phyloP scores from a whole-genome alignment of 306 rosid species.

The Coriaria nepalensis region DNA sequence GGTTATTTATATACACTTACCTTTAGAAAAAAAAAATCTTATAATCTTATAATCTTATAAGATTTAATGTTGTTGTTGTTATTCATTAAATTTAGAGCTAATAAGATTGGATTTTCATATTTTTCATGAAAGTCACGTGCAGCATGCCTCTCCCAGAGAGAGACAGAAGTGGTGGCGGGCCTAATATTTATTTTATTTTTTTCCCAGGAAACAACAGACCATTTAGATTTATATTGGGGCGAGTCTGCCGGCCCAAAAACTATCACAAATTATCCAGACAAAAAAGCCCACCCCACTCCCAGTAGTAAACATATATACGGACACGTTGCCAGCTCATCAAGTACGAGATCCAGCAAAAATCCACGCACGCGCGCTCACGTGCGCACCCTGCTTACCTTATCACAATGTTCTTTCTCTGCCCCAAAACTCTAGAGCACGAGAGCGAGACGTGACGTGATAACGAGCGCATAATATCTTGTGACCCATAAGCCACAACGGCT shows the following conservation, averaged over 20 bases:
- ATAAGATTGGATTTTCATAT: no score
- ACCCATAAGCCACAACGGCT: constrained; percentile 18
- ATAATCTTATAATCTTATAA: no score
- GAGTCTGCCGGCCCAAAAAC: background rate
- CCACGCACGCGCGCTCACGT: constrained; percentile 22
- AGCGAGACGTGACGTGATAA: constrained; percentile 39
- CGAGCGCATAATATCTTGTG: constrained; percentile 46
- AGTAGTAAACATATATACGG: background rate
- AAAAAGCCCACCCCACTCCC: constrained; percentile 1
- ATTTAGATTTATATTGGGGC: no score
- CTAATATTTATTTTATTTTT: background rate
- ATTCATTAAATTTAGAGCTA: no score
- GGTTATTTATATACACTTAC: no score
- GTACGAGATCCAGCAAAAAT: background rate
- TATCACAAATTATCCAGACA: constrained; percentile 3
- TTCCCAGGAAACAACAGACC: no score
- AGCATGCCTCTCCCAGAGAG: background rate
- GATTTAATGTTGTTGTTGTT: no score
- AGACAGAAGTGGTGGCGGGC: background rate
- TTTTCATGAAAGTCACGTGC: background rate
- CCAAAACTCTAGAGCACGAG: constrained; percentile 16
- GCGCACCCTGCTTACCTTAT: constrained; percentile 12
- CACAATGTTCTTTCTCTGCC: background rate
- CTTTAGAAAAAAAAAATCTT: no score
- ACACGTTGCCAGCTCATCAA: constrained; percentile 4